Evolutionary conservation across 2,329 filamentous ascomycete genomes (phyloP).

Genomic region (Hymenoscyphus albidus): DNA sequence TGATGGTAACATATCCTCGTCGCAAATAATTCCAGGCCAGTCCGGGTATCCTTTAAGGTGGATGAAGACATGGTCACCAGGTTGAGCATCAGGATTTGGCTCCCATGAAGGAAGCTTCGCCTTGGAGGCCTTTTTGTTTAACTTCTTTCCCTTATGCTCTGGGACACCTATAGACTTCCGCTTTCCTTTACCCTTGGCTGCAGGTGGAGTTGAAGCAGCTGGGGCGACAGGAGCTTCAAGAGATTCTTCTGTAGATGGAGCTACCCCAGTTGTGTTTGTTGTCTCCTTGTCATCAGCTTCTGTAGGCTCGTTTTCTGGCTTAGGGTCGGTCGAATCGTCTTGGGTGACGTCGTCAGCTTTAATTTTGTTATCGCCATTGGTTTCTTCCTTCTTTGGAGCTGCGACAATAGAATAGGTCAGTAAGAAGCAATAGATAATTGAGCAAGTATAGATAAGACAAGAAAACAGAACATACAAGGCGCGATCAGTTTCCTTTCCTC

Average conservation of each 20-base stretch:
- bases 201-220: constrained; percentile 40
- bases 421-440: background rate
- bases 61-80: constrained; percentile 88
- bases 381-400: constrained; percentile 18
- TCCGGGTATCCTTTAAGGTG: constrained; percentile 91
- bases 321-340: constrained; percentile 7
- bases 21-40: constrained; percentile 92
- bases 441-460: background rate
- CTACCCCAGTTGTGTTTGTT: constrained; percentile 32
- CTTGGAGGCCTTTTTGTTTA: constrained; percentile 81
- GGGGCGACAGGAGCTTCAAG: constrained; percentile 26
- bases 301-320: constrained; percentile 19
- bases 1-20: constrained; percentile 88
- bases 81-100: constrained; percentile 53
- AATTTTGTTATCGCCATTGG: constrained; percentile 25
- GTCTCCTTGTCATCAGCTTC: constrained; percentile 35
- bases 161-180: constrained; percentile 71
- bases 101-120: constrained; percentile 68
- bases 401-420: constrained; percentile 24
- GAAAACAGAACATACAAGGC: constrained; percentile 22
- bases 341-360: constrained; percentile 21
- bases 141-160: constrained; percentile 70
- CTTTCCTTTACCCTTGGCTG: constrained; percentile 53
- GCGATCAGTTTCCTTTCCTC: constrained; percentile 22
- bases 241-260: constrained; percentile 28